Evolutionary conservation across 768 basidiomycete genomes (phyloP).

Genomic region (Kwoniella heveanensis): DNA sequence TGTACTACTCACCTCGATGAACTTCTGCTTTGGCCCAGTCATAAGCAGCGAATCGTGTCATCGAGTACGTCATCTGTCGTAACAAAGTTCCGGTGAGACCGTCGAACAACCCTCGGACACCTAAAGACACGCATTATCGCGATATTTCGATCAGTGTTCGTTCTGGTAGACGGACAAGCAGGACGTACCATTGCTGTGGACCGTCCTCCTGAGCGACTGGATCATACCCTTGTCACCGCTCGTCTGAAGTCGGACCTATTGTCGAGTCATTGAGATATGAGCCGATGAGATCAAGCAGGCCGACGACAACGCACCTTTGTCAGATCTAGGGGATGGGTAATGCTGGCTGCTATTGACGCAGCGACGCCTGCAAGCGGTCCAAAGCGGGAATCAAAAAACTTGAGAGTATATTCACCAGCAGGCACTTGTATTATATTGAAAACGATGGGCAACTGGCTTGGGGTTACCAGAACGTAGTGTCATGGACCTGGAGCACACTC

Average conservation of each 20-base stretch:
- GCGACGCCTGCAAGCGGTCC: slow-evolving; percentile 33
- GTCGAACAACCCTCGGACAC: slow-evolving; percentile 72
- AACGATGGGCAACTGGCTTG: neutral
- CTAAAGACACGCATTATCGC: neutral
- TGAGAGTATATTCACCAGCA: neutral
- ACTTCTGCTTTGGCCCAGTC: slow-evolving; percentile 84
- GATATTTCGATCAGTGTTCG: neutral
- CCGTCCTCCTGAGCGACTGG: slow-evolving; percentile 76
- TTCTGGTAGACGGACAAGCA: neutral
- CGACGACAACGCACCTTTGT: slow-evolving; percentile 62
- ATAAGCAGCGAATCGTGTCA: slow-evolving; percentile 92
- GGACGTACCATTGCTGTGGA: slow-evolving; percentile 68
- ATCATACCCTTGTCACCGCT: slow-evolving; percentile 91
- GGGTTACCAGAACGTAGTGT: too few species aligned
- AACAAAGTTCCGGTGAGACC: slow-evolving; percentile 86
- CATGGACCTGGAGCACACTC: too few species aligned
- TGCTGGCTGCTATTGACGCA: slow-evolving; percentile 40
- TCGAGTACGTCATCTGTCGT: slow-evolving; percentile 88
- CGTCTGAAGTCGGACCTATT: slow-evolving; percentile 69
- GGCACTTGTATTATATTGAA: neutral
- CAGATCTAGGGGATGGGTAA: slow-evolving; percentile 58
- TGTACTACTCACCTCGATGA: slow-evolving; percentile 62
- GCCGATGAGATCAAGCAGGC: neutral
- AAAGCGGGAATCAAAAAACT: neutral
- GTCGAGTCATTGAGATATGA: neutral